Evolutionary conservation across 1,284 basidiomycete genomes (phyloP).

Genomic region (Moesziomyces parantarcticus): DNA sequence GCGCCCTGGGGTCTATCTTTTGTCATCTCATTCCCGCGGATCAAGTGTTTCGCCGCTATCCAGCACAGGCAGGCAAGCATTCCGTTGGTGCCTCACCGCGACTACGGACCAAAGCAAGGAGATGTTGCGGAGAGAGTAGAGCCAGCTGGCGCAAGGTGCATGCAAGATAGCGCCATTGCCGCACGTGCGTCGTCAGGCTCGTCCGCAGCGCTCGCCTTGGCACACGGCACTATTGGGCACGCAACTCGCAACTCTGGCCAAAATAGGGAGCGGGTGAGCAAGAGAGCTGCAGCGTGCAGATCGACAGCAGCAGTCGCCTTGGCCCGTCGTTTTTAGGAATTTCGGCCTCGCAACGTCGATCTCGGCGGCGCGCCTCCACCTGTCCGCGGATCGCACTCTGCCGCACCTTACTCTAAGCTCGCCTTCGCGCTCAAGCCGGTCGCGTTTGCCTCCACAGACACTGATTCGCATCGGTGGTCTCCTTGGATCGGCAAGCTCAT

Average conservation of each 20-base stretch:
- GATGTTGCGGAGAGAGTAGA: too few relatives aligned
- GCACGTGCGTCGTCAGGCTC: not conserved
- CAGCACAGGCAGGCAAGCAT: too few relatives aligned
- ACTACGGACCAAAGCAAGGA: too few relatives aligned
- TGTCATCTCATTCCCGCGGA: too few relatives aligned
- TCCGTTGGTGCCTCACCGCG: too few relatives aligned
- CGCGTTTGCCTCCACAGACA: not conserved
- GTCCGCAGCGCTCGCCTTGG: not conserved
- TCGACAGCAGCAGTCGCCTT: not conserved
- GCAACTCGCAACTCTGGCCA: not conserved
- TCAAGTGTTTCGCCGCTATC: too few relatives aligned
- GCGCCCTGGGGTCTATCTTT: too few relatives aligned
- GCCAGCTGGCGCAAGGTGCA: not conserved
- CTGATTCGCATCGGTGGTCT: too few relatives aligned
- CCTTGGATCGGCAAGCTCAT: too few relatives aligned
- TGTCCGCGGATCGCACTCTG: constrained; percentile 18
- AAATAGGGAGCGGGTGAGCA: not conserved
- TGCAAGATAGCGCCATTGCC: not conserved
- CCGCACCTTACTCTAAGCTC: constrained; percentile 21
- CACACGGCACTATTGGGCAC: not conserved
- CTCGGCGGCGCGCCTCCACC: constrained; percentile 27
- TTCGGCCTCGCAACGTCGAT: constrained; percentile 24
- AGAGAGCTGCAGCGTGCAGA: not conserved
- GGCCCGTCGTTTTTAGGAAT: not conserved
- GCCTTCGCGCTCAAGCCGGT: not conserved